Conservation (phyloP, 371 early-diverging fungal species). For the Mortierella sp. region DNA sequence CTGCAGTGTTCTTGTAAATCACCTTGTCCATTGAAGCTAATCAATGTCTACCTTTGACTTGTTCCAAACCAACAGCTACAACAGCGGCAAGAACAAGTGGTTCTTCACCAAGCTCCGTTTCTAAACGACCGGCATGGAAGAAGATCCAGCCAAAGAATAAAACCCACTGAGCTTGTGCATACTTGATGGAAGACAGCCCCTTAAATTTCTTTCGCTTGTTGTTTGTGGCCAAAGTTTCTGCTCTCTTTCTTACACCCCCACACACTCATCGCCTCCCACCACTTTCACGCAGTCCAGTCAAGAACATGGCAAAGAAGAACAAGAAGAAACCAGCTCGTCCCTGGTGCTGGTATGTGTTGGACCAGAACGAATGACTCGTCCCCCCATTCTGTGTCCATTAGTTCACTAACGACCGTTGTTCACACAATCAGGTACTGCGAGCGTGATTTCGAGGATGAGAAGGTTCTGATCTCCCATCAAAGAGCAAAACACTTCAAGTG, state of each 20-base stretch:
- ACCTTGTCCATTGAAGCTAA: background rate
- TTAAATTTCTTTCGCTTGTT: slow-evolving; percentile 4
- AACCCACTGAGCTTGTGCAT: background rate
- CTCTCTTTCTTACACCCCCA: background rate
- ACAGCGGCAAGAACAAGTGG: slow-evolving; percentile 99
- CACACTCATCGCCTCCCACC: background rate
- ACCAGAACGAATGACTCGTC: no score
- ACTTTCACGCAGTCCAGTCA: background rate
- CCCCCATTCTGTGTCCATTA: no score
- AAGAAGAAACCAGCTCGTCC: slow-evolving; percentile 69
- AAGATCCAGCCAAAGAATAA: slow-evolving; percentile 11
- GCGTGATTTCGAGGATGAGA: slow-evolving; percentile 96
- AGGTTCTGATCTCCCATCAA: slow-evolving; percentile 92
- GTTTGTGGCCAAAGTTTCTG: background rate
- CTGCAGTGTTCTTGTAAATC: background rate
- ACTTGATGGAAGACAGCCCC: background rate
- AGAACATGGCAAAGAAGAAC: slow-evolving; percentile 71
- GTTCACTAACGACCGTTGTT: no score
- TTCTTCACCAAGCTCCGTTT: slow-evolving; percentile 99
- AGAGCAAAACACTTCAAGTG: slow-evolving; percentile 95
- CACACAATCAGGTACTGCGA: slow-evolving; percentile 97
- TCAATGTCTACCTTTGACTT: background rate
- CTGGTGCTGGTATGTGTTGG: slow-evolving; percentile 81
- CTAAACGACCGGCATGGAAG: slow-evolving; percentile 64
- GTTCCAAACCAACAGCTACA: slow-evolving; percentile 71